Evolutionary conservation across 202 grass and related monocot genomes (phyloP), one percentile per base, ranked within the genome.

Genomic region (Cymbopogon flexuosus): DNA sequence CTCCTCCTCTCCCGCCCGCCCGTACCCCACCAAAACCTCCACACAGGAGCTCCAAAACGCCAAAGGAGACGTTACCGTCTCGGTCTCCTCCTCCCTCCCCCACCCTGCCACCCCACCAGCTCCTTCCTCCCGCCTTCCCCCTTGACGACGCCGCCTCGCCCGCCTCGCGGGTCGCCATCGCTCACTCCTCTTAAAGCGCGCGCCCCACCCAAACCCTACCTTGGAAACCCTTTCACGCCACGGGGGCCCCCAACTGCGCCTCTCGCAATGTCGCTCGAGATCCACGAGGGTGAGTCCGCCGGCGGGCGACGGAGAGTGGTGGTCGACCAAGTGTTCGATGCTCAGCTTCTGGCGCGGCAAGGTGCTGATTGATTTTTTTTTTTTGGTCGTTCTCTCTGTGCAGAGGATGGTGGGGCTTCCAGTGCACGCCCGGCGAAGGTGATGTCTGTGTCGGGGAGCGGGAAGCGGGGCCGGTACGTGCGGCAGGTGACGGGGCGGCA

Each of bases 401-500:
- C 89, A 88, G 89, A 84, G 84, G 61, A 33, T 21, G 62, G 76
- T 40, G 70, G 65, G 12, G 2, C 24, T 27, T 19, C 69, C 45
- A 19, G 36, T 37, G 83, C 83, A 58, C 42, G 64, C 54, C 7
- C 31, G 36, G 63, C 15, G 70, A 89, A 89, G 78, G 78, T 40
- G 78, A 84, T 97, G 84, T 68, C 92, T 68, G 36, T 88, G 35
- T 97, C 94, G 18, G 81, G 77, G 63, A 89, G 88, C 67, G 84
- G 89, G 84, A 88, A 85, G 87, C 90, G 70, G 63, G 88, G 83
- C 51, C 84, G 92, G 62, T 97, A 93, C 79, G 91, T 93, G 84
- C 89, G 89, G 78, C 94, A 97, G 86, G 94, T 97, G 65, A 92
- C 91, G 22, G 91, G 94, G 31, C 82, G 91, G 11, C 87, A 87